Evolutionary conservation across 2,329 filamentous ascomycete genomes (phyloP), one percentile per base, ranked within the genome.

Genomic region (Bipolaris bicolor): DNA sequence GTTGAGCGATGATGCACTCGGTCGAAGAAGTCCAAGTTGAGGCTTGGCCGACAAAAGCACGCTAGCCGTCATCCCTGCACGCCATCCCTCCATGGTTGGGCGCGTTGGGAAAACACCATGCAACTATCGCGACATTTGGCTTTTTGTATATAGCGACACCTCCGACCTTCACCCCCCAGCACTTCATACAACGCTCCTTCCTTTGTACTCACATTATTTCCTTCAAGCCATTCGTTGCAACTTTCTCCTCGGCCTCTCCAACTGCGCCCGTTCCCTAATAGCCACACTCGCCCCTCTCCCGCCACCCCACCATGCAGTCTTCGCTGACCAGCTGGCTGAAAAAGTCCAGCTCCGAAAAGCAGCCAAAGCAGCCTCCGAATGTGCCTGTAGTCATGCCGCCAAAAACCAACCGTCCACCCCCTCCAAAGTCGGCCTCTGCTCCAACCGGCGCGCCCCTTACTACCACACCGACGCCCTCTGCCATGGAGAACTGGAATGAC

Each of bases 271-370:
- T 34, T 37, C n/a, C 41, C 39, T 36, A 16, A 54, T 16, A 43
- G 11, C 29, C 24, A 50, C 11, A 3, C 11, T 16, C 44, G 44
- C 62, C 24, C 29, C 57, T 36, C 50, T 36, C 48, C 29, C 40
- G n/a, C 18, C 18, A 9, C 40, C 39, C 36, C 43, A 41, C 48
- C 76, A 72, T 77, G 48, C 80, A 82, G 67, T 78, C 79, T 11
- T 81, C 79, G 3, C 67, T 83, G 55, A 77, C 76, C 50, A 70
- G 73, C 65, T 82, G 80, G 80, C 75, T 82, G 43, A 78, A 77
- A 58, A 81, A 81, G 73, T 76, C 79, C n/a, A 63, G 66, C 13
- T 47, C 72, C 22, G 71, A 75, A 50, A 69, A 53, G 15, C 63
- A 72, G 57, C 60, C 63, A 46, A 59, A 65, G 18, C 48, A 56